phyloP scores from a whole-genome alignment of 164 flowering plant genomes.

The Tinospora cordifolia region DNA sequence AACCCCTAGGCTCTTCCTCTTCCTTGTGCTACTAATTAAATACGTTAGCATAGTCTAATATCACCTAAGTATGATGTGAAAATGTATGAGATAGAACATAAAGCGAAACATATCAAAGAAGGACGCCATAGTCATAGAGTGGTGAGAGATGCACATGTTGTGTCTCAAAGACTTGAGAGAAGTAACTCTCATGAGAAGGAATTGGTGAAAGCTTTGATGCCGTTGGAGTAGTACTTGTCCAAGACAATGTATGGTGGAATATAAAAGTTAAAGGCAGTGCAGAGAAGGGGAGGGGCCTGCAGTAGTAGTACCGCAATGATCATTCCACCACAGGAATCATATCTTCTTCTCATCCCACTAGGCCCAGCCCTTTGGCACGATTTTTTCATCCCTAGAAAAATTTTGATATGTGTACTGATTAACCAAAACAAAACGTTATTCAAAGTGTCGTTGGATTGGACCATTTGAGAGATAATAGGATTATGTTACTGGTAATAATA shows the following conservation, averaged over 20 bases:
- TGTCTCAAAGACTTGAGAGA: slow-evolving; percentile 3
- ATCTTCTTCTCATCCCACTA: slow-evolving; percentile 6
- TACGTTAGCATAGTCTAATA: no score
- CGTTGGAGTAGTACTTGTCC: slow-evolving; percentile 13
- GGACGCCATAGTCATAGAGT: no score
- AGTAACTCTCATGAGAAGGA: not conserved
- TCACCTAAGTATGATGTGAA: no score
- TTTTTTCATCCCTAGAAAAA: not conserved
- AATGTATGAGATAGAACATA: no score
- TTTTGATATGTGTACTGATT: slow-evolving; percentile 23
- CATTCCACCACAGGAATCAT: slow-evolving; percentile 21
- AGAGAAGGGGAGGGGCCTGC: slow-evolving; percentile 15
- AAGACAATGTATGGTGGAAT: slow-evolving; percentile 31
- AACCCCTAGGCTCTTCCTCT: not conserved
- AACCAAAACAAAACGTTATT: not conserved
- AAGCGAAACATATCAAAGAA: no score
- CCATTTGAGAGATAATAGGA: slow-evolving; percentile 8
- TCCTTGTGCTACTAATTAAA: not conserved
- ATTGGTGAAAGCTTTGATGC: not conserved
- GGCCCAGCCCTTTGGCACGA: slow-evolving; percentile 1
- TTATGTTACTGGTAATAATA: not conserved
- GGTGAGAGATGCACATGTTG: slow-evolving; percentile 1
- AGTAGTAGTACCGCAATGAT: slow-evolving; percentile 16
- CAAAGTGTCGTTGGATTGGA: slow-evolving; percentile 6
- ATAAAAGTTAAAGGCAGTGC: slow-evolving; percentile 14